Conservation (phyloP, 352 stramenopile genomes). For the Globisporangium alternatum region DNA sequence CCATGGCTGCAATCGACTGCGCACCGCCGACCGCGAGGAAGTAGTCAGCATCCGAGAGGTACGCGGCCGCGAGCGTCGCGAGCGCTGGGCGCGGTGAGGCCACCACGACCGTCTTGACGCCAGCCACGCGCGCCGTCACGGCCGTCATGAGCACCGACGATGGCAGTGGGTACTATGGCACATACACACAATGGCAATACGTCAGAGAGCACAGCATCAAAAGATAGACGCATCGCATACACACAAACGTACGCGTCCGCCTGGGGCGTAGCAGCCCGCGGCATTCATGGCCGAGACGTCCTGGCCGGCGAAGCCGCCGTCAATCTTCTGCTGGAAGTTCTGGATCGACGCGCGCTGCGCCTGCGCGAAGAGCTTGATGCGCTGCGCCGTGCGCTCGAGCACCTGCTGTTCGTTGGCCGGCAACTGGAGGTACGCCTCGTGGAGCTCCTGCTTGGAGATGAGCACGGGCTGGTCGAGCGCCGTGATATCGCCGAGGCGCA, state of each 20-base stretch:
- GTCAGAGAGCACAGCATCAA: constrained; percentile 1
- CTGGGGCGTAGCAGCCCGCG: constrained; percentile 97
- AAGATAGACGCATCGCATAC: neutral
- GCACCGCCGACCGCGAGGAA: constrained; percentile 78
- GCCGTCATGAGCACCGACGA: constrained; percentile 98
- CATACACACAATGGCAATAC: neutral
- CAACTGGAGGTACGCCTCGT: constrained; percentile 85
- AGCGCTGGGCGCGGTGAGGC: constrained; percentile 89
- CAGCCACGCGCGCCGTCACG: constrained; percentile 92
- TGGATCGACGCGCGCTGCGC: constrained; percentile 90
- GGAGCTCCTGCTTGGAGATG: constrained; percentile 59
- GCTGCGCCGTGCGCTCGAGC: constrained; percentile 85
- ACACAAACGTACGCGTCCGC: constrained; percentile 71
- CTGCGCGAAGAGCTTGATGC: constrained; percentile 93
- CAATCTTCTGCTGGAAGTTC: constrained; percentile 94
- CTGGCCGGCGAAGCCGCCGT: constrained; percentile 94
- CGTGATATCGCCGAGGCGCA: constrained; percentile 65
- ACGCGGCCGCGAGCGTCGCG: constrained; percentile 93
- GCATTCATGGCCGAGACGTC: constrained; percentile 72
- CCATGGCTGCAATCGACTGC: constrained; percentile 94
- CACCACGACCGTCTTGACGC: constrained; percentile 94
- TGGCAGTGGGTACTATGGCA: constrained; percentile 90
- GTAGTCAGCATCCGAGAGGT: constrained; percentile 91
- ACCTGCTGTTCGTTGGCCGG: constrained; percentile 64
- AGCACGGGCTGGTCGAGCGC: constrained; percentile 39